Conservation (phyloP, 2,329 filamentous ascomycete genomes). For the Ceratocystis colombiana region DNA sequence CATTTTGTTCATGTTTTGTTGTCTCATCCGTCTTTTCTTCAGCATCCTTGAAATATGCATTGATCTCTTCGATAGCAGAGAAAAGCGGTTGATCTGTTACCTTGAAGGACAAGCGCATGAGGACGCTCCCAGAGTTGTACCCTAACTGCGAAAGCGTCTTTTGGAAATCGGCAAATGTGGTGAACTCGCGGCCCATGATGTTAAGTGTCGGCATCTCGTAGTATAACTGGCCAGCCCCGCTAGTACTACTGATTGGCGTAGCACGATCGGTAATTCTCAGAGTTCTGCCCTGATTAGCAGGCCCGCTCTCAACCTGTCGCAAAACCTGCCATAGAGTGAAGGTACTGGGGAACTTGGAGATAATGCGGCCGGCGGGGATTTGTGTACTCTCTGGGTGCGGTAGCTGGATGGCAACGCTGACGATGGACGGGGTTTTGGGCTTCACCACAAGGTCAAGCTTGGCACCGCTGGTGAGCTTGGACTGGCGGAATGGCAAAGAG, state of each 20-base stretch:
- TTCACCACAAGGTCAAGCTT: slow-evolving; percentile 85
- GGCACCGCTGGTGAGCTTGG: slow-evolving; percentile 72
- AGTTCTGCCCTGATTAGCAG: slow-evolving; percentile 48
- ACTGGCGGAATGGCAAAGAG: slow-evolving; percentile 70
- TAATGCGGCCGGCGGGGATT: slow-evolving; percentile 56
- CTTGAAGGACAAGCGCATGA: slow-evolving; percentile 69
- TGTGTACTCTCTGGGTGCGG: slow-evolving; percentile 58
- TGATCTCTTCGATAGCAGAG: slow-evolving; percentile 75
- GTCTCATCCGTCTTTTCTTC: slow-evolving; percentile 29
- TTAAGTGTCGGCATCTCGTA: slow-evolving; percentile 82
- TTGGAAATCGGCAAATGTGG: slow-evolving; percentile 70
- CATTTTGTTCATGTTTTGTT: slow-evolving; percentile 23
- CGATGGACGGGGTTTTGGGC: slow-evolving; percentile 72
- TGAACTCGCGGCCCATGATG: slow-evolving; percentile 69
- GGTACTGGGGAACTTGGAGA: slow-evolving; percentile 79
- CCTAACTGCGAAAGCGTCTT: slow-evolving; percentile 82
- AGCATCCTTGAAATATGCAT: slow-evolving; percentile 57
- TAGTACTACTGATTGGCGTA: slow-evolving; percentile 50
- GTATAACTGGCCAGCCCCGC: slow-evolving; percentile 63
- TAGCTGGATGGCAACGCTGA: slow-evolving; percentile 82
- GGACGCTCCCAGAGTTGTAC: slow-evolving; percentile 69
- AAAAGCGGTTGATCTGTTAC: slow-evolving; percentile 68
- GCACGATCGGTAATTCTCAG: slow-evolving; percentile 79
- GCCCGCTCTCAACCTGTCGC: slow-evolving; percentile 76
- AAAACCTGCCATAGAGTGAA: slow-evolving; percentile 83